Conservation (phyloP, 139 green algal species). For the Coelastrella sp. region DNA sequence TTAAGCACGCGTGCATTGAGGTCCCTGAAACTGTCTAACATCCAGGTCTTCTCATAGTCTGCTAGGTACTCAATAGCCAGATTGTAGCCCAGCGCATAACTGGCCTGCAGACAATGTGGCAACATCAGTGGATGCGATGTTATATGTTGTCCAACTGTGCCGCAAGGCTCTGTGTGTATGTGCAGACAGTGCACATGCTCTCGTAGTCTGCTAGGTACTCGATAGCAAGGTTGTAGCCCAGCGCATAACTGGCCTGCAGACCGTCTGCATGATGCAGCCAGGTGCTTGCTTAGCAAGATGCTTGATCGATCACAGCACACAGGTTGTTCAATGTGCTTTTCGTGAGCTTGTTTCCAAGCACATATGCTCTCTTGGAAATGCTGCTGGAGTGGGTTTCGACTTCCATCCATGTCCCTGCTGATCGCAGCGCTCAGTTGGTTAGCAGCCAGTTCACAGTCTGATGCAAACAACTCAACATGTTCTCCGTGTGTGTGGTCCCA, state of each 20-base stretch:
- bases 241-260: slow-evolving; percentile 83
- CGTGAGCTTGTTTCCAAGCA: no score
- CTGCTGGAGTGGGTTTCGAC: no score
- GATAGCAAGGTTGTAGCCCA: slow-evolving; percentile 97
- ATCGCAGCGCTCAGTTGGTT: no score
- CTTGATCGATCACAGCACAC: no score
- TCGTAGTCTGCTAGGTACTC: slow-evolving; percentile 96
- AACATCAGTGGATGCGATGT: background rate
- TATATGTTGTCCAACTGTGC: no score
- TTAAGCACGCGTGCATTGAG: slow-evolving; percentile 70
- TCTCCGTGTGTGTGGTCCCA: background rate
- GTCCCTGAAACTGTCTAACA: slow-evolving; percentile 90
- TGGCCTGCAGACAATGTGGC: slow-evolving; percentile 62
- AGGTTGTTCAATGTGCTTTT: no score
- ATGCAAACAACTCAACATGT: no score
- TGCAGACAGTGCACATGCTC: slow-evolving; percentile 47
- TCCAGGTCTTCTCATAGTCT: slow-evolving; percentile 96
- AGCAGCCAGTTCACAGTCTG: no score
- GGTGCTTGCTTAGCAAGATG: no score
- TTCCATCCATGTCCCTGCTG: no score
- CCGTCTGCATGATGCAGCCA: background rate
- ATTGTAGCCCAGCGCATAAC: slow-evolving; percentile 95
- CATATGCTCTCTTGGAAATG: no score
- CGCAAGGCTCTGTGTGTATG: no score
- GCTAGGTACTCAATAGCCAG: slow-evolving; percentile 96